These are phyloP conservation scores for Nyssa sinensis DNA, from an alignment of 148 eudicot species.

Conservation along the genomic window DNA sequence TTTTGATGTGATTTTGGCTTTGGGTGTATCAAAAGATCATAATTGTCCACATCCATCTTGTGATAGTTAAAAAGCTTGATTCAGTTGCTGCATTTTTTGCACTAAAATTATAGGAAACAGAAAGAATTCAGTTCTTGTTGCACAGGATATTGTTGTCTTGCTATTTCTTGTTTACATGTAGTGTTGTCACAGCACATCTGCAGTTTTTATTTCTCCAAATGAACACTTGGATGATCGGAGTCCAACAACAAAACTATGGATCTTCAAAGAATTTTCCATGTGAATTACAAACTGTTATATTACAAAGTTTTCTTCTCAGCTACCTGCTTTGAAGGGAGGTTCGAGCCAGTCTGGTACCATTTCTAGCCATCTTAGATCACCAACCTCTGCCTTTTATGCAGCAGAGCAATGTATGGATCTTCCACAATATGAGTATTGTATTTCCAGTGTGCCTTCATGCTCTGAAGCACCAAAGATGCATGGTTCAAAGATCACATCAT, in stretches of 20 bases:
- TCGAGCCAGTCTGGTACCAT: neutral
- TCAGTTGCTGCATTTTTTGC: neutral
- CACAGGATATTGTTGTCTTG: too few relatives aligned
- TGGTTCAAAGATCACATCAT: neutral
- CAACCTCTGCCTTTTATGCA: too few relatives aligned
- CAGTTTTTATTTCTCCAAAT: neutral
- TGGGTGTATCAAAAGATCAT: constrained; percentile 4
- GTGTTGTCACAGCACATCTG: too few relatives aligned
- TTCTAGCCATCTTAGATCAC: neutral
- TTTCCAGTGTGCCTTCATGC: neutral
- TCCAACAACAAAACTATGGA: constrained; percentile 1
- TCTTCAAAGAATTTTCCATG: neutral
- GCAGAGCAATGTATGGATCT: too few relatives aligned
- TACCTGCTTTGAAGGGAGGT: neutral
- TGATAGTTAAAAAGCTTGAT: neutral
- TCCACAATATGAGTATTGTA: too few relatives aligned
- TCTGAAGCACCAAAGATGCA: neutral
- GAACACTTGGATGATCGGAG: neutral
- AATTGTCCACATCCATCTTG: neutral
- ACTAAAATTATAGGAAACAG: neutral
- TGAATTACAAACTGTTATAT: neutral
- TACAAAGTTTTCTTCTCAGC: neutral
- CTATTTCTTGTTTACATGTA: too few relatives aligned
- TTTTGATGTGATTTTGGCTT: neutral
- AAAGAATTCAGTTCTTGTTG: neutral